These are phyloP conservation scores for Trichophyton mentagrophytes DNA, from an alignment of 2,329 filamentous ascomycete species.

Conservation along the genomic window DNA sequence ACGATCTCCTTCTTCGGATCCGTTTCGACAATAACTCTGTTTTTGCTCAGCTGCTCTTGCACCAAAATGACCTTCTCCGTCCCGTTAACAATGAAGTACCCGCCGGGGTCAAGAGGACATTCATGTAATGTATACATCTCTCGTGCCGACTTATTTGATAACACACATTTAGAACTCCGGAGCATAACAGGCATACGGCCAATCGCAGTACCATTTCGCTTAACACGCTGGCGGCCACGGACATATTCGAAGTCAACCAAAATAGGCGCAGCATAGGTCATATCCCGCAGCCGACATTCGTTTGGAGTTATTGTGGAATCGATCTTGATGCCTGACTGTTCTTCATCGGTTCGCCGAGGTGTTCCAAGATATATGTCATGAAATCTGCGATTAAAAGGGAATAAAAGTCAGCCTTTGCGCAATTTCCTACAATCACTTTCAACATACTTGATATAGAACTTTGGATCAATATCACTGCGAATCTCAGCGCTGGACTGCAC, in stretches of 20 bases:
- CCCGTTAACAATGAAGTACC: slow-evolving; percentile 94
- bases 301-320: slow-evolving; percentile 64
- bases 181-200: slow-evolving; percentile 95
- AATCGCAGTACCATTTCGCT: slow-evolving; percentile 61
- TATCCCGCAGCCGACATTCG: slow-evolving; percentile 89
- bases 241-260: slow-evolving; percentile 85
- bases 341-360: slow-evolving; percentile 66
- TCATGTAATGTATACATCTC: slow-evolving; percentile 90
- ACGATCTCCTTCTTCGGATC: slow-evolving; percentile 86
- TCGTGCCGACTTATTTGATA: slow-evolving; percentile 68
- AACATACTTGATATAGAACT: slow-evolving; percentile 68
- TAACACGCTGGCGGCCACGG: slow-evolving; percentile 63
- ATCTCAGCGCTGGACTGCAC: slow-evolving; percentile 81
- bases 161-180: slow-evolving; percentile 82
- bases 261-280: slow-evolving; percentile 95
- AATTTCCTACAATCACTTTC: neutral
- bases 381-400: slow-evolving; percentile 36
- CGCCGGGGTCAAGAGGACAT: slow-evolving; percentile 88
- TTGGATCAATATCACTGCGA: slow-evolving; percentile 80
- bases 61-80: slow-evolving; percentile 98
- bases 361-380: slow-evolving; percentile 77
- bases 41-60: slow-evolving; percentile 98
- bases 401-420: neutral
- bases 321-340: slow-evolving; percentile 47
- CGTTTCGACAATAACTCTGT: slow-evolving; percentile 92